Percentiles rank a stretch among this genome's conserved stretches.
phyloP scores from a whole-genome alignment of 441 rosid genomes.

The Erodium moschatum region DNA sequence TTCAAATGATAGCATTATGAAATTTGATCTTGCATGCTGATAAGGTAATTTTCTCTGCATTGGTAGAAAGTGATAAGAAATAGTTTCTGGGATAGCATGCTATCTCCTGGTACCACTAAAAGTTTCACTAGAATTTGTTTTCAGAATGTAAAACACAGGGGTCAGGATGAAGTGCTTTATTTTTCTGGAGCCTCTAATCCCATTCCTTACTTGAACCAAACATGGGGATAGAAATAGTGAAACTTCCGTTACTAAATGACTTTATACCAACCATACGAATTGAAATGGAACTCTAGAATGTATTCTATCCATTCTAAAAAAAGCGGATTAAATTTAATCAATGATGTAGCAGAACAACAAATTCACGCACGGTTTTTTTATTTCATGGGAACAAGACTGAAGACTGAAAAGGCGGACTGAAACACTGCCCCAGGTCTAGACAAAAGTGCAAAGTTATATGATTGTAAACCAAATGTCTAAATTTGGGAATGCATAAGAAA shows the following conservation, averaged over 20 bases:
- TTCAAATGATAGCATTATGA: background rate
- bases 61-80: no score
- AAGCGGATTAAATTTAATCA: constrained; percentile 2
- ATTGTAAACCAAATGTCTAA: background rate
- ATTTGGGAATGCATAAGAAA: background rate
- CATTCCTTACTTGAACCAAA: background rate
- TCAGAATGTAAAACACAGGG: background rate
- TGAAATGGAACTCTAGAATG: background rate
- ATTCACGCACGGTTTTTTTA: background rate
- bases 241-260: background rate
- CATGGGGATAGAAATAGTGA: background rate
- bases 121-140: background rate
- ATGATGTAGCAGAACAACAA: background rate
- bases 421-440: background rate
- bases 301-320: background rate
- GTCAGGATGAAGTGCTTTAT: background rate
- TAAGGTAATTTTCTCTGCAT: no score
- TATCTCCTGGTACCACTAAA: background rate
- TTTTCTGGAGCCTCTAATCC: background rate
- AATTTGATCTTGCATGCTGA: background rate
- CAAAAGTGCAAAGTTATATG: background rate
- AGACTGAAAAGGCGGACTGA: background rate
- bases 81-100: no score
- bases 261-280: background rate
- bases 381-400: background rate